Percentiles rank a stretch among this genome's conserved stretches.
Evolutionary conservation across 257 asterid species (phyloP).

Genomic region (Solanum arcanum): DNA sequence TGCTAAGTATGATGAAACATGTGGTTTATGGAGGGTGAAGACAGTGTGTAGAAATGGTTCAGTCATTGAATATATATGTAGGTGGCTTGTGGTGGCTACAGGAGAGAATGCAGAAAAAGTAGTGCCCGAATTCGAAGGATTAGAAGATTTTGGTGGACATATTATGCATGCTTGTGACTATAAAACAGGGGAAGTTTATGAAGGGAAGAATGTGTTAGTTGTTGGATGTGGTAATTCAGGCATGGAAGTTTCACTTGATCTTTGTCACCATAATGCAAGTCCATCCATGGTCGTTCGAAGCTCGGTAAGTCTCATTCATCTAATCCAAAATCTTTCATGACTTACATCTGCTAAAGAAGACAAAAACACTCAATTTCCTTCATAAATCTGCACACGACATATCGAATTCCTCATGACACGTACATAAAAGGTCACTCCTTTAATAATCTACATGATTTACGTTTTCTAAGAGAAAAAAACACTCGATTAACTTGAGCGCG

Average conservation of each 20-base stretch:
- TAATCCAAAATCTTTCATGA: background rate
- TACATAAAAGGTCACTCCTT: background rate
- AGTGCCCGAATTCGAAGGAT: constrained; percentile 61
- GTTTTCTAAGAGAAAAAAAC: background rate
- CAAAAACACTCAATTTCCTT: background rate
- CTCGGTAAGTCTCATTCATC: constrained; percentile 32
- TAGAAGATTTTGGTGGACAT: constrained; percentile 38
- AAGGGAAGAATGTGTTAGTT: constrained; percentile 55
- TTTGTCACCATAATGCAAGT: constrained; percentile 49
- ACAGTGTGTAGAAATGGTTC: constrained; percentile 10
- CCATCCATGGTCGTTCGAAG: constrained; percentile 80
- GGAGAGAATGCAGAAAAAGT: constrained; percentile 87
- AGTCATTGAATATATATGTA: constrained; percentile 46
- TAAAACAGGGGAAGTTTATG: constrained; percentile 54
- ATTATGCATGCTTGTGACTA: constrained; percentile 77
- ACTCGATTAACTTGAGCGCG: background rate
- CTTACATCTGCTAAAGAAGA: background rate
- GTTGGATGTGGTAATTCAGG: constrained; percentile 97
- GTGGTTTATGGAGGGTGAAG: constrained; percentile 73
- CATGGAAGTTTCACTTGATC: constrained; percentile 91
- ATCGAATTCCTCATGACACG: background rate
- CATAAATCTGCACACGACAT: background rate
- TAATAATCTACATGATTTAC: background rate
- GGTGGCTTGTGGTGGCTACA: constrained; percentile 88
- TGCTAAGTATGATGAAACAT: constrained; percentile 51